phyloP scores from a whole-genome alignment of 75 land plant genomes.

The Isoetes taiwanensis region DNA sequence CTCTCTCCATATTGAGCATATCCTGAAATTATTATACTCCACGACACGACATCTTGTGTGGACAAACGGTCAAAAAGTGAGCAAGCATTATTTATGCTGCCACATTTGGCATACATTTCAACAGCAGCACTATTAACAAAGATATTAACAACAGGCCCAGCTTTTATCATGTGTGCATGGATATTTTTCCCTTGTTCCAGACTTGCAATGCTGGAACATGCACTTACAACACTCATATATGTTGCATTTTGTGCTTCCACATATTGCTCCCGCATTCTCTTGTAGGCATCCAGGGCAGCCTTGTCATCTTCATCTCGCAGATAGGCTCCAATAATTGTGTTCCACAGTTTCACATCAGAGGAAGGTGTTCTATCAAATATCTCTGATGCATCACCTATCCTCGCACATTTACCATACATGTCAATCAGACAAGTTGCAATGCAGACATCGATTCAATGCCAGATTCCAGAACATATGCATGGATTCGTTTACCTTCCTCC shows the following conservation, averaged over 20 bases:
- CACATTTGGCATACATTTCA: conserved; percentile 42
- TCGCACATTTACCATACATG: conserved; percentile 38
- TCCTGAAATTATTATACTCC: conserved; percentile 44
- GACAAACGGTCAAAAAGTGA: conserved; percentile 37
- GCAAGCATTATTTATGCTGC: conserved; percentile 14
- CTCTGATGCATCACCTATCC: conserved; percentile 14
- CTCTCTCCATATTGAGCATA: conserved; percentile 32
- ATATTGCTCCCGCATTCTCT: too few species aligned
- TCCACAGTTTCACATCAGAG: conserved; percentile 37
- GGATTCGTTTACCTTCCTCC: conserved; percentile 28
- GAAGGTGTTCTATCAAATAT: conserved; percentile 24
- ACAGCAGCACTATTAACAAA: conserved; percentile 36
- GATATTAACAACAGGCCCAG: conserved; percentile 1
- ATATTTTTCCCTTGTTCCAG: conserved; percentile 19
- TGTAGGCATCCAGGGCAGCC: too few species aligned
- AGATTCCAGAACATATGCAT: conserved; percentile 12
- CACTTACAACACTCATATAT: conserved; percentile 40
- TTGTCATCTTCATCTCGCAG: too few species aligned
- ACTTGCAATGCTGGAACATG: conserved; percentile 23
- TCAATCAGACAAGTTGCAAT: conserved; percentile 33
- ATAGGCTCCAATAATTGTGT: conserved; percentile 34
- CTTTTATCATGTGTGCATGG: conserved; percentile 11
- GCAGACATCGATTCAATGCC: too few species aligned
- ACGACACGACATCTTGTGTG: conserved; percentile 27
- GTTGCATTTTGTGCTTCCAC: too few species aligned